Evolutionary conservation across 805 yeast species (phyloP).

Genomic region (Gaillardinia entomophila): DNA sequence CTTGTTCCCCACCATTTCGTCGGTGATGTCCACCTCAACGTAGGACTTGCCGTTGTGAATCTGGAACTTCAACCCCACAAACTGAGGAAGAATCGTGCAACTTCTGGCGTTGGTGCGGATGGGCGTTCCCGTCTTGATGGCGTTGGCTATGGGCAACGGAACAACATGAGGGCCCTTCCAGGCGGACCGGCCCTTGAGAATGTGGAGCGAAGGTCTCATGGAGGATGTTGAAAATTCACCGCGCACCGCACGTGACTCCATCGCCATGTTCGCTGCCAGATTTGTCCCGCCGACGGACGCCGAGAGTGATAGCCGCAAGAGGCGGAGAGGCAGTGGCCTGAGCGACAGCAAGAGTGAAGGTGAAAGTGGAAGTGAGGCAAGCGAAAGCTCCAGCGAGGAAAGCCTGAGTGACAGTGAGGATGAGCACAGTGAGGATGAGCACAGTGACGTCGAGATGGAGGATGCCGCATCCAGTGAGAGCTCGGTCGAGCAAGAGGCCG

Average conservation of each 20-base stretch:
- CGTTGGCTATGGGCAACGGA: slow-evolving; percentile 88
- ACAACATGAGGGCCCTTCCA: slow-evolving; percentile 85
- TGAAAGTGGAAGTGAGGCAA: slow-evolving; percentile 9
- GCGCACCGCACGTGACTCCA: too few relatives aligned
- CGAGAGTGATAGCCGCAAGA: slow-evolving; percentile 5
- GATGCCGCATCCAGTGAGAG: too few relatives aligned
- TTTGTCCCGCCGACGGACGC: slow-evolving; percentile 9
- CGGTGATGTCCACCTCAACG: slow-evolving; percentile 78
- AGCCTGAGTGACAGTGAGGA: background rate
- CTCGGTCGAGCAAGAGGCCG: too few relatives aligned
- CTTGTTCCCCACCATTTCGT: slow-evolving; percentile 95
- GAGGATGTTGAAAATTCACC: slow-evolving; percentile 1
- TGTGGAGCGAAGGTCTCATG: slow-evolving; percentile 30
- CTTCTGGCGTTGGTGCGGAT: slow-evolving; percentile 94
- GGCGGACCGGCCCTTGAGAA: slow-evolving; percentile 30
- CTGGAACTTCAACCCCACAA: slow-evolving; percentile 90
- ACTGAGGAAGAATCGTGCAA: slow-evolving; percentile 92
- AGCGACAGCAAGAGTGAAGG: slow-evolving; percentile 6
- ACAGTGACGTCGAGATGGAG: too few relatives aligned
- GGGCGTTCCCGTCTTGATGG: slow-evolving; percentile 73
- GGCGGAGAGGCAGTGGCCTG: too few relatives aligned
- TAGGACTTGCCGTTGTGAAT: slow-evolving; percentile 95
- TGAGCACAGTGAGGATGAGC: background rate
- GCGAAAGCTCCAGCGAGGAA: background rate
- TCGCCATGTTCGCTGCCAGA: too few relatives aligned